Conservation (phyloP, 2,329 filamentous ascomycete genomes). For the Basipetospora chlamydospora region DNA sequence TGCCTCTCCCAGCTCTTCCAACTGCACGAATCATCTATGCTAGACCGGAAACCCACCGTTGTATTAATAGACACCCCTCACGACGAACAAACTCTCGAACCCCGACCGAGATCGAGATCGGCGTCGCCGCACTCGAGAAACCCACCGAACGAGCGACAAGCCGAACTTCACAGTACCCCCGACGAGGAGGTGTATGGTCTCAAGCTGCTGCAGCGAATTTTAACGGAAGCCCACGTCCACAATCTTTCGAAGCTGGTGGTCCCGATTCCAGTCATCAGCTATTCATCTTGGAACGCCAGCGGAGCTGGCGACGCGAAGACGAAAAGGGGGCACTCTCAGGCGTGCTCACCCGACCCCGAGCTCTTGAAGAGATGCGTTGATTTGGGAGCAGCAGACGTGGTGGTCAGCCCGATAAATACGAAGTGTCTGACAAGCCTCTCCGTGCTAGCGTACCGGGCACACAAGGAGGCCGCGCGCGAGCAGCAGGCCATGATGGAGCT, state of each 20-base stretch:
- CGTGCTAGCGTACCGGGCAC: conserved; percentile 70
- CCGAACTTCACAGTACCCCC: conserved; percentile 25
- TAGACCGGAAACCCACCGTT: conserved; percentile 40
- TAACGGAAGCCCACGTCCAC: conserved; percentile 41
- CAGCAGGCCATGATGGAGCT: conserved; percentile 57
- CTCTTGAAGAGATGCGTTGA: conserved; percentile 63
- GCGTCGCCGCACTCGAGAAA: conserved; percentile 28
- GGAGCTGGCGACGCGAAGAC: conserved; percentile 15
- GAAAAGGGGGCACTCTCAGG: conserved; percentile 10
- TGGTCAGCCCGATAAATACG: conserved; percentile 62
- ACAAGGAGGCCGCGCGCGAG: conserved; percentile 61
- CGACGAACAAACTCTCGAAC: conserved; percentile 28
- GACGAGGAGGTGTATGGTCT: conserved; percentile 41
- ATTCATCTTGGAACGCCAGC: conserved; percentile 14
- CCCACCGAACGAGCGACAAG: conserved; percentile 14
- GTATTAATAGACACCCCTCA: conserved; percentile 42
- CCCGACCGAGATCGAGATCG: conserved; percentile 21
- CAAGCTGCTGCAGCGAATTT: conserved; percentile 38
- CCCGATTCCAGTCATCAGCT: conserved; percentile 37
- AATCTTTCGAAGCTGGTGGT: conserved; percentile 42
- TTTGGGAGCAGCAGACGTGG: conserved; percentile 72
- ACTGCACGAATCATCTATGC: conserved; percentile 35
- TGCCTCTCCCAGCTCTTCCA: conserved; percentile 39
- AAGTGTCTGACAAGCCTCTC: conserved; percentile 63
- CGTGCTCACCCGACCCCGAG: conserved; percentile 22